Base-by-base conservation (phyloP, 2,329 filamentous ascomycete species). In the Aspergillus flavus region DNA sequence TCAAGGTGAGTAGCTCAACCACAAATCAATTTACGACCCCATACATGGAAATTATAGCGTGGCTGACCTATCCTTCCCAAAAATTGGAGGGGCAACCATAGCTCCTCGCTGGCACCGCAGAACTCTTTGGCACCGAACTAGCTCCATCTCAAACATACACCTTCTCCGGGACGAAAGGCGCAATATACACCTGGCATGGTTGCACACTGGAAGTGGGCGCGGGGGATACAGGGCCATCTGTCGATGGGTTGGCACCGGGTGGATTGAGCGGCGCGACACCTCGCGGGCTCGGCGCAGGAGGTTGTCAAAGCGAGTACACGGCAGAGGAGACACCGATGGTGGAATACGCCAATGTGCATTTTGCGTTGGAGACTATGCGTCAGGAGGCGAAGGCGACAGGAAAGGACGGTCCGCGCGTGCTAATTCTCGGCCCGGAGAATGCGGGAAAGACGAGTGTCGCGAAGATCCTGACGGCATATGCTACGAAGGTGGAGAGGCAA, bases 121-220 rank as follows among this genome's bases (percentile, higher is more conserved):
- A 99, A 78, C 88, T 96, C 73, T 97, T 98, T 75, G 95, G 95
- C 75, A 94, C 94, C 61, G 95, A 99, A 80, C 90, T 99, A 50
- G 93, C 93, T 12, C 85, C 87, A 11, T 91, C 90, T 61, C 90
- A 91, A 58, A 85, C 87, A 11, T 98, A 98, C 81, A 89, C 85
- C 36, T 94, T 99, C 78, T 85, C 86, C 53, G 91, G 92, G 61
- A 87, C 86, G 69, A 96, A 96, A 81, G 91, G 91, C 62, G 94
- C 94, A 65, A 90, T 99, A 72, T 92, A 92, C 77, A 96, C 94
- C 57, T 97, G 93, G 90, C 89, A 94, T 73, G 94, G 95, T 71
- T 97, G 93, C 79, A 88, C 88, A 59, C 81, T 99, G 64, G 92
- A 97, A 77, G 84, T 97, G 63, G 87, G 84, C 50, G 89, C 89